phyloP scores from a whole-genome alignment of 2,329 filamentous ascomycete species.

The Aphanocladium album region DNA sequence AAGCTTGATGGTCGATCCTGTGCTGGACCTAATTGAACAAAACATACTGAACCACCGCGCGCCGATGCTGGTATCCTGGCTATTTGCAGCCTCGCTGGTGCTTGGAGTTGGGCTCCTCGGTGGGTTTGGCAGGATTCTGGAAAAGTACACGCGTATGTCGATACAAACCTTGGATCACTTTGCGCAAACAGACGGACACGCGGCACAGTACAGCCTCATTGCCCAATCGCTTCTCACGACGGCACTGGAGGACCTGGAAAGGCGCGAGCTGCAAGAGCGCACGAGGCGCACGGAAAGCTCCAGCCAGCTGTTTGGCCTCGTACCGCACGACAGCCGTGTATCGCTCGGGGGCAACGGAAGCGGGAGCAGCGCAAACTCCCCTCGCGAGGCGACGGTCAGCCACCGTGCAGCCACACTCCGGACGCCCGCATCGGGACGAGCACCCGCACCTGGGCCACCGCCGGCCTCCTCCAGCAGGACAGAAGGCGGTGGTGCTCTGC shows the following conservation, averaged over 20 bases:
- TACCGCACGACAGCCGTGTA: constrained; percentile 26
- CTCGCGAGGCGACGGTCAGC: background rate
- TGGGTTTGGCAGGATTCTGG: constrained; percentile 47
- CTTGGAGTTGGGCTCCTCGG: constrained; percentile 47
- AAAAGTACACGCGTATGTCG: constrained; percentile 44
- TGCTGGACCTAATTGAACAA: constrained; percentile 40
- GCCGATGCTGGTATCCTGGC: constrained; percentile 48
- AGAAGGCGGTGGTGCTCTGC: background rate
- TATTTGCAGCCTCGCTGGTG: constrained; percentile 49
- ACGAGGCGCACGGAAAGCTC: constrained; percentile 45
- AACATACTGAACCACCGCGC: constrained; percentile 39
- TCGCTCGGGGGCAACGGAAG: background rate
- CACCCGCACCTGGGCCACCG: background rate
- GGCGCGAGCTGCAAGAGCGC: constrained; percentile 41
- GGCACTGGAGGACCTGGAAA: constrained; percentile 43
- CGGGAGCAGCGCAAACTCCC: constrained; percentile 1
- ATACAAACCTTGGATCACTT: constrained; percentile 46
- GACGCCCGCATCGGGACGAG: background rate
- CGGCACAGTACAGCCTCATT: constrained; percentile 48
- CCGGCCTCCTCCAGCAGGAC: background rate
- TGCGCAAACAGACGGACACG: constrained; percentile 44
- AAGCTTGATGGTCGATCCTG: constrained; percentile 46
- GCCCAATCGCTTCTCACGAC: constrained; percentile 45
- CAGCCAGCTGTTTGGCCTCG: constrained; percentile 46
- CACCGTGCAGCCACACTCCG: background rate